Evolutionary conservation across 257 asterid species (phyloP), one percentile per base, ranked within the genome.

Genomic region (Solanum pennellii): DNA sequence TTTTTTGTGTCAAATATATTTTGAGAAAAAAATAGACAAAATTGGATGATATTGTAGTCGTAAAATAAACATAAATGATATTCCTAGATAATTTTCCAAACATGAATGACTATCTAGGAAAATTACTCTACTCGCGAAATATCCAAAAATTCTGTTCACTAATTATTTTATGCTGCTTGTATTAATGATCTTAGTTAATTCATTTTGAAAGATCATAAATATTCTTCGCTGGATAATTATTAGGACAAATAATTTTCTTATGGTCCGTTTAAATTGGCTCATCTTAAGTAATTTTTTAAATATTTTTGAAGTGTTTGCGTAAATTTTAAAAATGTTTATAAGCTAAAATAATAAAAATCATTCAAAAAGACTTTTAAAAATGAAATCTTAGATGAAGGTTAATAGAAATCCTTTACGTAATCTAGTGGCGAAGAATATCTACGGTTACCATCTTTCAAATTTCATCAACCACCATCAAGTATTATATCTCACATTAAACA

Each of bases 41-140:
- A 1, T 33, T 33, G 35, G 1, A 4, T 4, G 0, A 33, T 33
- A 33, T 33, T 33, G 0, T 33, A 33, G 5, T 33, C 4, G 0
- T 33, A 4, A 33, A 33, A 3, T 0, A 33, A 33, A 4, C 35
- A 33, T 33, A 33, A 33, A 5, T 33, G 35, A 33, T 4, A 33
- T 33, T 33, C 1, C 5, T 33, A 33, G 0, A 1, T 33, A 33
- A 33, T 33, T 33, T 33, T 0, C 1, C 35, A 3, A 33, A 33
- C 5, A 33, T 33, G 5, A 33, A 1, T 33, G 35, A 33, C 5
- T 33, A 33, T 33, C 35, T 33, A 33, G 5, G 1, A 33, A 33
- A 33, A 33, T 3, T 33, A 33, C 35, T 33, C 35, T 1, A 33
- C 5, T 33, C 5, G 35, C 1, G 35, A 33, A 27, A 29, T 69